These are phyloP conservation scores for Trypanosoma melophagium DNA, from an alignment of 208 protist species.

Conservation along the genomic window DNA sequence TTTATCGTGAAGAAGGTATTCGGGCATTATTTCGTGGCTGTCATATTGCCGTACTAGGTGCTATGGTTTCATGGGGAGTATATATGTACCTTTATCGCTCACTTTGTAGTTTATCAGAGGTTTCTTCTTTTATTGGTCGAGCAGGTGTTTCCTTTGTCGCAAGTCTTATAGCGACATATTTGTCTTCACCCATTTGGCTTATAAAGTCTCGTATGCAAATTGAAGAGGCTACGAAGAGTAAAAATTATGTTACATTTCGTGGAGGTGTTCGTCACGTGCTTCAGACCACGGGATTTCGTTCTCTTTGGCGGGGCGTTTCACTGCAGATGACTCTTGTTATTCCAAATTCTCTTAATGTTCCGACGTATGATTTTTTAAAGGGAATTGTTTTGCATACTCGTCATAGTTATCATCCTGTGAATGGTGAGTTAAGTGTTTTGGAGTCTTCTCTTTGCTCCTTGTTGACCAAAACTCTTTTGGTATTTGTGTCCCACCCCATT, in stretches of 20 bases:
- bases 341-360: constrained; percentile 71
- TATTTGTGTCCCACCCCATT: constrained; percentile 76
- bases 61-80: constrained; percentile 70
- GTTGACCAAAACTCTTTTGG: constrained; percentile 59
- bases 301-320: constrained; percentile 75
- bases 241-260: constrained; percentile 70
- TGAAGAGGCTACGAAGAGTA: constrained; percentile 46
- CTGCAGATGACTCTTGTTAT: constrained; percentile 78
- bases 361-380: constrained; percentile 86
- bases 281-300: constrained; percentile 56
- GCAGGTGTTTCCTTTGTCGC: constrained; percentile 60
- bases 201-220: constrained; percentile 92
- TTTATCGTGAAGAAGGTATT: constrained; percentile 59
- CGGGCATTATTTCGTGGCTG: constrained; percentile 67
- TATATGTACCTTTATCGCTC: constrained; percentile 88
- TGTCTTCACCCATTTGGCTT: constrained; percentile 87
- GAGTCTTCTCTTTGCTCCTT: constrained; percentile 80
- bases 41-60: constrained; percentile 59
- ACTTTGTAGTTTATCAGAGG: constrained; percentile 29
- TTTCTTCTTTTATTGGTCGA: constrained; percentile 41
- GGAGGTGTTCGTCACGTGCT: constrained; percentile 52
- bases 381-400: constrained; percentile 40
- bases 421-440: constrained; percentile 43
- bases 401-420: background rate
- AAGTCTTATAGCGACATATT: constrained; percentile 54